Evolutionary conservation across 257 asterid genomes (phyloP).

Genomic region (Ehretia macrophylla): DNA sequence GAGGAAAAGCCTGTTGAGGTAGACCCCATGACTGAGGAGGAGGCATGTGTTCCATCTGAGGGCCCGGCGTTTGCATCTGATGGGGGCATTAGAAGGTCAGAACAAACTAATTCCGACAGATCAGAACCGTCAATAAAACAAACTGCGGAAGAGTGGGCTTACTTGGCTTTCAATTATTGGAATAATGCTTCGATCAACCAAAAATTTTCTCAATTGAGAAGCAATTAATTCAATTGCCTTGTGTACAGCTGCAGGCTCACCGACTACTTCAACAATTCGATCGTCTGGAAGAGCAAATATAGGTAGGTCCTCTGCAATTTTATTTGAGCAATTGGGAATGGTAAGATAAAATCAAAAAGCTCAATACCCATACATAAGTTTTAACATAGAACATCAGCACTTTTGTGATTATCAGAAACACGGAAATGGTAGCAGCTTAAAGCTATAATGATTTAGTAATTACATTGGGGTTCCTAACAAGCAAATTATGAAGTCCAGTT

Average conservation of each 20-base stretch:
- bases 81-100: slow-evolving; percentile 4
- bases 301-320: slow-evolving; percentile 78
- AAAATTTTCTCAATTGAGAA: slow-evolving; percentile 73
- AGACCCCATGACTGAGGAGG: slow-evolving; percentile 82
- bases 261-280: slow-evolving; percentile 82
- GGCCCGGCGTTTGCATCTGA: slow-evolving; percentile 65
- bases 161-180: slow-evolving; percentile 74
- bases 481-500: no score
- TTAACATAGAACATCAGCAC: neutral
- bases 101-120: slow-evolving; percentile 10
- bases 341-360: neutral
- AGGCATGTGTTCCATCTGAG: slow-evolving; percentile 65
- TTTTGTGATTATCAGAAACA: no score
- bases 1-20: slow-evolving; percentile 69
- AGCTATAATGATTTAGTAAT: no score
- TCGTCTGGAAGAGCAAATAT: slow-evolving; percentile 83
- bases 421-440: no score
- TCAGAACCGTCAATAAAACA: neutral
- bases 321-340: neutral
- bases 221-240: slow-evolving; percentile 83
- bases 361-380: neutral
- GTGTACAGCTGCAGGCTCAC: slow-evolving; percentile 71
- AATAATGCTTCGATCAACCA: slow-evolving; percentile 83
- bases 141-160: slow-evolving; percentile 28
- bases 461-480: neutral